These are phyloP conservation scores for Candida coquimbonensis DNA, from an alignment of 805 yeast genomes.

Conservation along the genomic window DNA sequence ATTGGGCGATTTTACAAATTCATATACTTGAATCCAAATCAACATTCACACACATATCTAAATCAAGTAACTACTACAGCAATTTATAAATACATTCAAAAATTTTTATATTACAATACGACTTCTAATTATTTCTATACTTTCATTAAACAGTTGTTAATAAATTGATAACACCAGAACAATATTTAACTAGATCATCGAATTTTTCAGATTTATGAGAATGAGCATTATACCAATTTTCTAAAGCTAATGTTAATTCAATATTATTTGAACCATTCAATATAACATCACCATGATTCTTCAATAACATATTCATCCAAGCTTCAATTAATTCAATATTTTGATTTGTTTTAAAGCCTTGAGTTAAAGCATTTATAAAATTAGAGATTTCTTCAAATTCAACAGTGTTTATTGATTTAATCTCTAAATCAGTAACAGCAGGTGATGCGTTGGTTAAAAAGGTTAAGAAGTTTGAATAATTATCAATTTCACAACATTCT, in stretches of 20 bases:
- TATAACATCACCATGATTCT: slow-evolving; percentile 72
- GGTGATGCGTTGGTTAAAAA: slow-evolving; percentile 62
- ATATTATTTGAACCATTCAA: slow-evolving; percentile 29
- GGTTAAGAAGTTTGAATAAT: slow-evolving; percentile 45
- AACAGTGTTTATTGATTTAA: slow-evolving; percentile 63
- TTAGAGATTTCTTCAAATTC: slow-evolving; percentile 55
- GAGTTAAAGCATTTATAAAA: slow-evolving; percentile 61
- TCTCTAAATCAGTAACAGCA: slow-evolving; percentile 74
- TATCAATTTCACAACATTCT: slow-evolving; percentile 34
- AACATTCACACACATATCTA: too few relatives aligned
- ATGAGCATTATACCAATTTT: slow-evolving; percentile 42
- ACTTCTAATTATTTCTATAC: not conserved
- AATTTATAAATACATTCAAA: too few relatives aligned
- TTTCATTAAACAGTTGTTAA: slow-evolving; percentile 28
- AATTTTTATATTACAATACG: too few relatives aligned
- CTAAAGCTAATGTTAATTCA: slow-evolving; percentile 38
- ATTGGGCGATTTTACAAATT: slow-evolving; percentile 8
- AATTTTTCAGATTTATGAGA: slow-evolving; percentile 37
- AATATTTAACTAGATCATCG: slow-evolving; percentile 67
- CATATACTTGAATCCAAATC: too few relatives aligned
- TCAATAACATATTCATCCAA: slow-evolving; percentile 64
- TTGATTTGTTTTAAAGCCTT: slow-evolving; percentile 46
- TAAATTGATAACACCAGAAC: slow-evolving; percentile 71
- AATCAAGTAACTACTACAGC: too few relatives aligned
- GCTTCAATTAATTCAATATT: slow-evolving; percentile 81